Base-by-base conservation (phyloP, 495 filamentous ascomycete species). In the Xylaria telfairii region DNA sequence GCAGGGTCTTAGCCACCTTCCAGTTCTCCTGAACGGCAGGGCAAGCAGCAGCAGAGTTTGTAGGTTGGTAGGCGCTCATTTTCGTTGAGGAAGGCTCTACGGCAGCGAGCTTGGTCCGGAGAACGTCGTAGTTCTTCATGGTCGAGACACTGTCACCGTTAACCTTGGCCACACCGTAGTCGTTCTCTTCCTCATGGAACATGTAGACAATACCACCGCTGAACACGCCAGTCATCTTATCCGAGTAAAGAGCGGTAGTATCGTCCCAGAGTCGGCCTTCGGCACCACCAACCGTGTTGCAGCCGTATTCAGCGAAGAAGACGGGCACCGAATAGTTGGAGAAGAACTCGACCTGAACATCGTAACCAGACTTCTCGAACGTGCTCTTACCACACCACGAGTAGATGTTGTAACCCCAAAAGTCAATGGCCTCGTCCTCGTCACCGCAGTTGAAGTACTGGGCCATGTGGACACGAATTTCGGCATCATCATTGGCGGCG, bases 321-420 rank as follows among this genome's bases (percentile, higher is more conserved):
- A 92, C 90, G 53, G 96, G 96, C 7, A 97, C 92, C 8, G 92
- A 92, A 84, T 95, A 99, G 78, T 91, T 91, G 59, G 82, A 78
- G 83, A 97, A 98, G 82, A 96, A 93, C 47, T 90, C 81, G 46
- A 93, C 94, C 74, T 94, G 90, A 32, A 85, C 86, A 72, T 92
- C 84, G 81, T 93, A 99, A 19, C 93, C 92, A 0, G 95, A 98
- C 21, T 81, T 72, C 57, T 82, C 74, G 77, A 91, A 95, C 67
- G 85, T 87, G 69, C 91, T 95, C 61, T 93, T 77, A 60, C 96
- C 96, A 77, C 96, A 99, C 96, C 96, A 99, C 46, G 92, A 95
- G 83, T 98, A 98, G 84, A 98, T 95, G 83, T 98, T 99, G 88
- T 97, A 97, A 64, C 96, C 96, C 93, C 93, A 98, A 86, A 94